Conservation (phyloP, 2,329 filamentous ascomycete species). For the Rutstroemia sydowiana region DNA sequence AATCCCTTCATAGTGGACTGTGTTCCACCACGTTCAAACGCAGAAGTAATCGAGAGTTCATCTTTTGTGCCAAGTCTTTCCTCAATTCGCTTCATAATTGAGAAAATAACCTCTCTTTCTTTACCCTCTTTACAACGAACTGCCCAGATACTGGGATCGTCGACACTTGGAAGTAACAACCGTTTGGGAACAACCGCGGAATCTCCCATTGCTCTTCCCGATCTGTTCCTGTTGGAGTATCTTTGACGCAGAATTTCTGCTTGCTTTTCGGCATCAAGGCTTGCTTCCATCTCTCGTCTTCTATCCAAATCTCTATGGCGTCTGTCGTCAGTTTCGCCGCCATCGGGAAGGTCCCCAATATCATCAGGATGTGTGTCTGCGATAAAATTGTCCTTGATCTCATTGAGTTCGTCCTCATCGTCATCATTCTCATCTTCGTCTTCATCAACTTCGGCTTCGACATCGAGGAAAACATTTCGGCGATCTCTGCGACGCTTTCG, state of each 20-base stretch:
- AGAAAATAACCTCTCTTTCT: slow-evolving; percentile 82
- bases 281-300: slow-evolving; percentile 77
- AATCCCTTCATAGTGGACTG: slow-evolving; percentile 83
- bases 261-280: slow-evolving; percentile 88
- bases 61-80: slow-evolving; percentile 73
- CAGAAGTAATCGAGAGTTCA: slow-evolving; percentile 76
- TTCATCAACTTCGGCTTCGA: slow-evolving; percentile 94
- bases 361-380: slow-evolving; percentile 90
- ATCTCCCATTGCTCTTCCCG: slow-evolving; percentile 58
- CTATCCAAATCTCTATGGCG: slow-evolving; percentile 92
- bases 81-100: slow-evolving; percentile 81
- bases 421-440: slow-evolving; percentile 83
- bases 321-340: slow-evolving; percentile 78
- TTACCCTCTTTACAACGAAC: slow-evolving; percentile 92
- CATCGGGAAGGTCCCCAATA: slow-evolving; percentile 64
- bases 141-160: slow-evolving; percentile 94
- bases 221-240: slow-evolving; percentile 75
- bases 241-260: slow-evolving; percentile 80
- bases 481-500: slow-evolving; percentile 71
- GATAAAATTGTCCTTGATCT: slow-evolving; percentile 70
- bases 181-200: slow-evolving; percentile 76
- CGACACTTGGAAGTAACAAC: slow-evolving; percentile 81
- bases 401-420: slow-evolving; percentile 82
- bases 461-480: slow-evolving; percentile 87
- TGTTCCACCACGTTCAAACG: slow-evolving; percentile 78